Evolutionary conservation across 345 rosid species (phyloP).

Genomic region (Rubroshorea leprosula): DNA sequence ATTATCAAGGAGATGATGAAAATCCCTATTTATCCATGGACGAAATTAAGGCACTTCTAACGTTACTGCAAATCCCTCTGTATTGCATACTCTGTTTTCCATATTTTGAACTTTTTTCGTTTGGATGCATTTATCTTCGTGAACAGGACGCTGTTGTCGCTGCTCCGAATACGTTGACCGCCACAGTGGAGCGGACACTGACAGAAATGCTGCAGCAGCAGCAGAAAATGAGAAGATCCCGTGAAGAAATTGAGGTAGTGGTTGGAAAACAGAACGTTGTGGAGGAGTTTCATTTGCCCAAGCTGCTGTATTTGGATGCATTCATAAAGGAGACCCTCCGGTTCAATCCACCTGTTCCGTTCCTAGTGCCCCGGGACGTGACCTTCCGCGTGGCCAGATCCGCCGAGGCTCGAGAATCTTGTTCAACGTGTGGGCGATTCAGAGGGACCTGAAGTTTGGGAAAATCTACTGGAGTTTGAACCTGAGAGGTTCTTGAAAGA

Average conservation of each 20-base stretch:
- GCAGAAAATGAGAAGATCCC: neutral
- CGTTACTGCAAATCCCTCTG: no score
- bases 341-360: slow-evolving; percentile 13
- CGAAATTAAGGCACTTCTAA: slow-evolving; percentile 14
- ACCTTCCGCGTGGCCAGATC: neutral
- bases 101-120: no score
- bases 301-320: slow-evolving; percentile 12
- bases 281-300: slow-evolving; percentile 12
- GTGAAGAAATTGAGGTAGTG: slow-evolving; percentile 1
- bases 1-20: slow-evolving; percentile 3
- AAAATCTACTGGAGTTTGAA: neutral
- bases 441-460: slow-evolving; percentile 4
- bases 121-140: no score
- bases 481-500: slow-evolving; percentile 13
- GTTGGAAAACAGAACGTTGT: slow-evolving; percentile 17
- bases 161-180: neutral
- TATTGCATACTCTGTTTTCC: no score
- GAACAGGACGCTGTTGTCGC: neutral
- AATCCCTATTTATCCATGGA: slow-evolving; percentile 6
- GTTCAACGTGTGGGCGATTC: slow-evolving; percentile 8
- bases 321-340: slow-evolving; percentile 12
- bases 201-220: neutral
- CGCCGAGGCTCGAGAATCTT: slow-evolving; percentile 4
- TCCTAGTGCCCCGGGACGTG: slow-evolving; percentile 6
- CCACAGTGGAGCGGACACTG: neutral